Conservation (phyloP, 2,329 filamentous ascomycete genomes). For the Fusarium metavorans region DNA sequence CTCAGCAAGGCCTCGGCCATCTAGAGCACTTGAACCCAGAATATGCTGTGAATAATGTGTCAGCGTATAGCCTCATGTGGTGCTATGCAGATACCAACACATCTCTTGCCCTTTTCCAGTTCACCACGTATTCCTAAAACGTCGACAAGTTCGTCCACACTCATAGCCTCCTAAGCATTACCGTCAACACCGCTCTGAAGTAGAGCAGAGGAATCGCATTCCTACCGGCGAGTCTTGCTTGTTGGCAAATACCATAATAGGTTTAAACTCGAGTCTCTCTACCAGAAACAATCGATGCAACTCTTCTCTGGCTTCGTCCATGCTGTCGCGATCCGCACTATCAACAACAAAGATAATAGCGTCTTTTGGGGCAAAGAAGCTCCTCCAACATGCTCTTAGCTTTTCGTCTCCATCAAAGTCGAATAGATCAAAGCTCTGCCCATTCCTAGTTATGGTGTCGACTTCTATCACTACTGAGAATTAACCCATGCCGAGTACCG, state of each 20-base stretch:
- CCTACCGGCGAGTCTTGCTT: conserved; percentile 18
- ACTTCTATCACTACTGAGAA: background rate
- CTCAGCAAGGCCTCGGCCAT: background rate
- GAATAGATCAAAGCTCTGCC: background rate
- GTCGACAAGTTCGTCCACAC: background rate
- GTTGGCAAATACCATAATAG: conserved; percentile 13
- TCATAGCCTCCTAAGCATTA: background rate
- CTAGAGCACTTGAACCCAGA: background rate
- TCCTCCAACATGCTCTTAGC: conserved; percentile 7
- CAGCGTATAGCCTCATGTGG: background rate
- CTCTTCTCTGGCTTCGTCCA: background rate
- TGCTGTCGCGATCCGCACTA: background rate
- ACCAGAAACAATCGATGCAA: background rate
- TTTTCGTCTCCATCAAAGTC: conserved; percentile 2
- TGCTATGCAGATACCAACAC: background rate
- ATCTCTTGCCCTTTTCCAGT: background rate
- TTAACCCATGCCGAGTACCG: background rate
- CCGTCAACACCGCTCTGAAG: background rate
- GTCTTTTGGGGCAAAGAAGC: background rate
- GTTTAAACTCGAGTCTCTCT: background rate
- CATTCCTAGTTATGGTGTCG: background rate
- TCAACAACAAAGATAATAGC: conserved; percentile 11
- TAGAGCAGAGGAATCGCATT: background rate
- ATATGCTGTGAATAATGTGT: background rate
- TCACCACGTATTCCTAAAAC: background rate